These are phyloP conservation scores for Anisodus tanguticus DNA, from an alignment of 257 asterid species.

Conservation along the genomic window DNA sequence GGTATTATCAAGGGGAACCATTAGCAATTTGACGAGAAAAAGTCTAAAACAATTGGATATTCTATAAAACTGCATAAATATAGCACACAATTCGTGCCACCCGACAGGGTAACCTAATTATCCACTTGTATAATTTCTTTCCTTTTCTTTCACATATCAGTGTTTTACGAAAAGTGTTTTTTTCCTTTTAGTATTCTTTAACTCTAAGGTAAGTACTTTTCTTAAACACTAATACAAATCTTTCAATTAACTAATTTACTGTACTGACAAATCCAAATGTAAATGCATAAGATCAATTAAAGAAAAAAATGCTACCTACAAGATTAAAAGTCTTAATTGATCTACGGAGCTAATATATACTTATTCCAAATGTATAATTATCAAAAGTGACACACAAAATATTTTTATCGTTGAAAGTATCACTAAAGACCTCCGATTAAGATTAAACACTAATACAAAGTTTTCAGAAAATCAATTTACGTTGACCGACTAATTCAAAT, in stretches of 20 bases:
- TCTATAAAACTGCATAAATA: not conserved
- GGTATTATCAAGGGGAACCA: not conserved
- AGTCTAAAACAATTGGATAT: not conserved
- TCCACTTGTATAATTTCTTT: not conserved
- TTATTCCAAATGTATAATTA: no score
- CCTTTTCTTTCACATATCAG: not conserved
- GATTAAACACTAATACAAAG: no score
- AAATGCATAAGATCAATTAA: no score
- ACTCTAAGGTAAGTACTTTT: not conserved
- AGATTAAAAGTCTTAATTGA: no score
- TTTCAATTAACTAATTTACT: no score
- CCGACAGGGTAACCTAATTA: not conserved
- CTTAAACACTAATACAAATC: not conserved
- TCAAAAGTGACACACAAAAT: no score
- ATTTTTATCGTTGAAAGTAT: no score
- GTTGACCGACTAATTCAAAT: no score
- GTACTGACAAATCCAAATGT: not conserved
- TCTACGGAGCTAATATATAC: no score
- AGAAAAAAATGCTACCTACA: no score
- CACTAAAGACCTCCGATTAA: no score
- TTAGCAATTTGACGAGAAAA: not conserved
- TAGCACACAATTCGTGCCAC: not conserved
- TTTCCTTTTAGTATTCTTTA: not conserved
- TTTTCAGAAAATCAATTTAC: no score
- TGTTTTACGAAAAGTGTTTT: conserved; percentile 11